Conservation (phyloP, 768 basidiomycete species). For the Lactarius hengduanensis region DNA sequence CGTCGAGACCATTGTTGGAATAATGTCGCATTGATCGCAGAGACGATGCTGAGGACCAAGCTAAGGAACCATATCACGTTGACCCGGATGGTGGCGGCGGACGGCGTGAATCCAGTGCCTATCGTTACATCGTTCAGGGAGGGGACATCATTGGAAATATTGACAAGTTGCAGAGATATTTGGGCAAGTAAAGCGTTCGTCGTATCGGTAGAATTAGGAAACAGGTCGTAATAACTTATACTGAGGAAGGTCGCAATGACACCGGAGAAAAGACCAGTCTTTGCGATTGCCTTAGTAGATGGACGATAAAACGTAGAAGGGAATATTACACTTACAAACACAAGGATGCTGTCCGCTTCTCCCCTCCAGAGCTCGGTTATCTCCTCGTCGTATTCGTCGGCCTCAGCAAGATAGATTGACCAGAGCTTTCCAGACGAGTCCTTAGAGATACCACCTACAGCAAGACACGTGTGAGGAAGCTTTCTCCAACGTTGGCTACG, state of each 20-base stretch:
- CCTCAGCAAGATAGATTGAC: constrained; percentile 1
- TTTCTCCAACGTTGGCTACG: background rate
- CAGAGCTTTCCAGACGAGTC: constrained; percentile 1
- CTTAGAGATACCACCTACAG: background rate
- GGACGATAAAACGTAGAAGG: background rate
- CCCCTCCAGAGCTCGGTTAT: background rate
- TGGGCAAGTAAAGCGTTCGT: background rate
- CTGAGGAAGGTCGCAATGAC: background rate
- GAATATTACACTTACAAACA: background rate
- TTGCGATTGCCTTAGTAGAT: background rate
- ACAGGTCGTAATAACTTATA: background rate
- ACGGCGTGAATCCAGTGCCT: background rate
- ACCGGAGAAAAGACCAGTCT: constrained; percentile 14
- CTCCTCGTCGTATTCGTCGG: background rate
- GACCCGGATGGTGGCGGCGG: background rate
- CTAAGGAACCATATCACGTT: constrained; percentile 10
- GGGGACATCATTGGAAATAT: background rate
- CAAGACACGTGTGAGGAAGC: background rate
- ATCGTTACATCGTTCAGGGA: background rate
- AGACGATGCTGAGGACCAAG: background rate
- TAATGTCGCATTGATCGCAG: background rate
- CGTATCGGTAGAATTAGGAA: background rate
- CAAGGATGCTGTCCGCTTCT: background rate
- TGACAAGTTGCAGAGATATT: background rate
- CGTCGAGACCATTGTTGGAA: constrained; percentile 5